Conservation (phyloP, 2,329 filamentous ascomycete genomes). For the Penicillium sp. region DNA sequence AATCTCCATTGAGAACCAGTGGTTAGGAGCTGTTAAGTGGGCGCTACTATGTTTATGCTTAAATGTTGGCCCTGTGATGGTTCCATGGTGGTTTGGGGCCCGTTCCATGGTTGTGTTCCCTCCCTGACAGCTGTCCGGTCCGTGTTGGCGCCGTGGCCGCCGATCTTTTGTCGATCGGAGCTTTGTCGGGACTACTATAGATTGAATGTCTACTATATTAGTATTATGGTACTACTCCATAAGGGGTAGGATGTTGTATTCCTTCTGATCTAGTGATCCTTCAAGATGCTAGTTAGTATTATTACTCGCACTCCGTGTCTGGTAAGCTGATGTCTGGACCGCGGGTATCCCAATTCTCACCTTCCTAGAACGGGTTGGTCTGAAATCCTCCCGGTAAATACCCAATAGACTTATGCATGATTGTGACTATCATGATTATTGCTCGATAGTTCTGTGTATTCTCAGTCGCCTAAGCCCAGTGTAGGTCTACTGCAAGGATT, state of each 20-base stretch:
- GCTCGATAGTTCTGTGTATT: not conserved
- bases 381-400: not conserved
- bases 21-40: conserved; percentile 8
- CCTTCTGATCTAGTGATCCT: not conserved
- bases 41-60: conserved; percentile 27
- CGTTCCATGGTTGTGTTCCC: conserved; percentile 19
- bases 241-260: not conserved
- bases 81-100: conserved; percentile 14
- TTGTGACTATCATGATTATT: not conserved
- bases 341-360: not conserved
- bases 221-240: not conserved
- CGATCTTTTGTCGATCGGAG: conserved; percentile 20
- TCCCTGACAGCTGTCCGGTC: conserved; percentile 10
- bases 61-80: conserved; percentile 12
- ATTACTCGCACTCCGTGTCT: not conserved
- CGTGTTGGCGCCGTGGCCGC: conserved; percentile 5
- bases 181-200: not conserved
- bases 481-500: not conserved
- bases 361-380: conserved; percentile 3
- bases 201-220: not conserved
- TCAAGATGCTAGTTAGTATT: not conserved
- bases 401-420: not conserved
- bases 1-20: conserved; percentile 17
- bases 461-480: too few relatives aligned
- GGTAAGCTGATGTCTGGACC: not conserved